Percentiles rank a stretch among this genome's conserved stretches.
Conservation (phyloP, 202 grass and related monocot genomes). For the Panicum hallii region DNA sequence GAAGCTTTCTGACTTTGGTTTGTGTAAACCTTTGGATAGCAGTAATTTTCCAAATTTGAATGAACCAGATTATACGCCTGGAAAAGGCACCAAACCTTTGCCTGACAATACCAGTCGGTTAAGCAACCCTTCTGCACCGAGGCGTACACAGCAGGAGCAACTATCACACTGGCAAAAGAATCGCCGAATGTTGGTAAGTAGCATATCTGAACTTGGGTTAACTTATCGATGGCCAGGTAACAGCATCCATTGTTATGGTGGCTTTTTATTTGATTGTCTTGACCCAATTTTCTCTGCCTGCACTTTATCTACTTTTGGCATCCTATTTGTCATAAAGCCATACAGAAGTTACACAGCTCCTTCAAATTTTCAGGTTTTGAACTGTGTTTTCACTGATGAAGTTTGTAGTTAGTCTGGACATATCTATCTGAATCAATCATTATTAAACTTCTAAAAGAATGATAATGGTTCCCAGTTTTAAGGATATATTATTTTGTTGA, state of each 20-base stretch:
- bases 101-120: slow-evolving; percentile 65
- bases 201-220: slow-evolving; percentile 21
- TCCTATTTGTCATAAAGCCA: slow-evolving; percentile 7
- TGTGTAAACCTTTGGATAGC: slow-evolving; percentile 96
- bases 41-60: slow-evolving; percentile 94
- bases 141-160: slow-evolving; percentile 90
- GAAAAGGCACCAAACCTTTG: slow-evolving; percentile 63
- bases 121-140: slow-evolving; percentile 64
- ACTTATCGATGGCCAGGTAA: slow-evolving; percentile 8
- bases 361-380: slow-evolving; percentile 21
- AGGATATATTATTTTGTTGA: slow-evolving; percentile 16
- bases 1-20: slow-evolving; percentile 96
- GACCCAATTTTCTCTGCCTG: not conserved
- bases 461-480: slow-evolving; percentile 4
- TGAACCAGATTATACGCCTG: slow-evolving; percentile 69
- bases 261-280: not conserved
- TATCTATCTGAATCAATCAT: slow-evolving; percentile 24
- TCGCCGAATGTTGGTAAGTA: slow-evolving; percentile 82
- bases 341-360: not conserved
- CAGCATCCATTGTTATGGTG: slow-evolving; percentile 25
- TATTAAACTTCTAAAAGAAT: not conserved
- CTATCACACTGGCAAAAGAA: slow-evolving; percentile 98
- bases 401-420: slow-evolving; percentile 2
- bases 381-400: slow-evolving; percentile 9
- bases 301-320: slow-evolving; percentile 1